These are phyloP conservation scores for Cryphonectria radicalis DNA, from an alignment of 2,329 filamentous ascomycete genomes.

Conservation along the genomic window DNA sequence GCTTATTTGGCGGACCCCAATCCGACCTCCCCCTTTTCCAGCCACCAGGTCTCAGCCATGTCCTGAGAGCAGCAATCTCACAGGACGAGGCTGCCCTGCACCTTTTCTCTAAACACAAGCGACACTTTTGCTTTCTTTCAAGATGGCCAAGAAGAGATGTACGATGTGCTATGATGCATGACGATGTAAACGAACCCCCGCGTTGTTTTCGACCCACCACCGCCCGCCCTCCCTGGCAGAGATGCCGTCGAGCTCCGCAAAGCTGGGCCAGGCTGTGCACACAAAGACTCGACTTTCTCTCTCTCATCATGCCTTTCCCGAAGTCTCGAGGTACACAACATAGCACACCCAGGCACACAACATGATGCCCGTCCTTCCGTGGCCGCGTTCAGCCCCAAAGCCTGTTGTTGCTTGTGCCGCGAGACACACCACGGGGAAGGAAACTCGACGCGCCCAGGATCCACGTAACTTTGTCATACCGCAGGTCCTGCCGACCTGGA, in stretches of 20 bases:
- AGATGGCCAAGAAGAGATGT: neutral
- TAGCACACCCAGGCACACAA: conserved; percentile 8
- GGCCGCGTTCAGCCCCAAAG: neutral
- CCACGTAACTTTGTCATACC: conserved; percentile 23
- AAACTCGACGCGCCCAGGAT: conserved; percentile 6
- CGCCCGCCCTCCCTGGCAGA: neutral
- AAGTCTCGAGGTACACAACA: conserved; percentile 13
- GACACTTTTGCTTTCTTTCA: neutral
- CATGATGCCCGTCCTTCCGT: neutral
- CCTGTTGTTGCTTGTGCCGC: neutral
- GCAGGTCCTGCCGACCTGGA: conserved; percentile 5
- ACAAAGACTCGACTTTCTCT: neutral
- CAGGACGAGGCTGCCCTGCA: neutral
- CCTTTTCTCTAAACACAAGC: neutral
- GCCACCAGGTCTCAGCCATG: conserved; percentile 1
- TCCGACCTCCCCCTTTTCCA: neutral
- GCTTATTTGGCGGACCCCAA: neutral
- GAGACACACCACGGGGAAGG: neutral
- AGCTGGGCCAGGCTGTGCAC: neutral
- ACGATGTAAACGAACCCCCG: neutral
- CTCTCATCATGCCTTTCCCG: conserved; percentile 13
- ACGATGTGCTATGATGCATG: neutral
- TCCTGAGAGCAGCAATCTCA: neutral
- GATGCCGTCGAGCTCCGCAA: conserved; percentile 2
- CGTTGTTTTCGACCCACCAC: neutral